Percentiles rank a stretch among this genome's conserved stretches.
Evolutionary conservation across 139 green algal species (phyloP).

Genomic region (Coccomyxa sp.): DNA sequence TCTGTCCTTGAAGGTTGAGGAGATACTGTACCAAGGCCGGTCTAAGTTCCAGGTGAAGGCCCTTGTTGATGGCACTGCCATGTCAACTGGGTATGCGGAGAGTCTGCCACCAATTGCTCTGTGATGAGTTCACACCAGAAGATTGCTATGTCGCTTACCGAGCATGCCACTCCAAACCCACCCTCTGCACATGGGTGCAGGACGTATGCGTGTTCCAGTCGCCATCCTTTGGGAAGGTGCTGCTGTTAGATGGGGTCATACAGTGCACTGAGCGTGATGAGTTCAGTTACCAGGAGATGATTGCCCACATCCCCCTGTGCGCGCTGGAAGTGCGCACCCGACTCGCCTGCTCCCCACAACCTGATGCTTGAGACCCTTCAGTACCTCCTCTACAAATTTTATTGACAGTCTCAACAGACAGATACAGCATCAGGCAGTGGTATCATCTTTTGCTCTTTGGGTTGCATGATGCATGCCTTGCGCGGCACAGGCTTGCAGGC

Average conservation of each 20-base stretch:
- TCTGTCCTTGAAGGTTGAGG: conserved; percentile 83
- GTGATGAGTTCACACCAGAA: no score
- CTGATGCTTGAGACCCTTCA: neutral
- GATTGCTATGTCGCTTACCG: no score
- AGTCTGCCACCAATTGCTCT: neutral
- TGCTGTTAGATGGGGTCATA: conserved; percentile 96
- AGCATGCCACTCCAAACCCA: neutral
- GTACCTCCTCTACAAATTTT: neutral
- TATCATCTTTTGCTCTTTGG: no score
- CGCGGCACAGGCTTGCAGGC: no score
- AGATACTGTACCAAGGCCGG: conserved; percentile 79
- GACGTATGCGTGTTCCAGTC: conserved; percentile 82
- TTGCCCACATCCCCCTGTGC: conserved; percentile 90
- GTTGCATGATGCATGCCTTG: no score
- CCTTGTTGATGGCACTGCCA: neutral
- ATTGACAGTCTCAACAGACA: no score
- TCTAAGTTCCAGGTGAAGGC: conserved; percentile 88
- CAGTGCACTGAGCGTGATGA: conserved; percentile 95
- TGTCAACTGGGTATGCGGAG: neutral
- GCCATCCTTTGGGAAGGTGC: conserved; percentile 83
- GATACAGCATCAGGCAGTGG: no score
- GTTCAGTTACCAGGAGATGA: conserved; percentile 98
- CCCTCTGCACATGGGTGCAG: conserved; percentile 50
- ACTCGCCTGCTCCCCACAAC: neutral
- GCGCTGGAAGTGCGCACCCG: conserved; percentile 52